Conservation (phyloP, 495 filamentous ascomycete genomes). For the Daldinia decipiens region DNA sequence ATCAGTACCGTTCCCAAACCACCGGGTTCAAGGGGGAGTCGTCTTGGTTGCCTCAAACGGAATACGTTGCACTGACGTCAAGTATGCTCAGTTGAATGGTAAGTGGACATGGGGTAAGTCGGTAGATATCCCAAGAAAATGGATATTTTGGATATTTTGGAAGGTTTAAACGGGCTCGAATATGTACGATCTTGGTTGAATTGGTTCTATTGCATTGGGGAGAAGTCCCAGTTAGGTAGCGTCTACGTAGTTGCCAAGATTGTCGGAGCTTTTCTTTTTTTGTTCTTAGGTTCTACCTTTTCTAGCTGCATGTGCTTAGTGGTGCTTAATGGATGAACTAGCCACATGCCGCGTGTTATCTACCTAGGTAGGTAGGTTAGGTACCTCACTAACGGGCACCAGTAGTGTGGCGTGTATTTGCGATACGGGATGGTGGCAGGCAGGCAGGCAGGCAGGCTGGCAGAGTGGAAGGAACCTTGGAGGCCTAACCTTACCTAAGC, state of each 20-base stretch:
- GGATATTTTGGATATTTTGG: background rate
- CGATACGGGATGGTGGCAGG: no score
- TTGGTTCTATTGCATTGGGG: background rate
- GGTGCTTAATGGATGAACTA: background rate
- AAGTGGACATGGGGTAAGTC: background rate
- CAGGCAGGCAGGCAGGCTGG: no score
- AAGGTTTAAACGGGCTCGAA: background rate
- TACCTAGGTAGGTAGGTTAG: background rate
- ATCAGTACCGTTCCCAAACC: slow-evolving; percentile 30
- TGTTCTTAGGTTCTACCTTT: background rate
- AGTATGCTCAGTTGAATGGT: slow-evolving; percentile 8
- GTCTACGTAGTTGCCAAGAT: slow-evolving; percentile 24
- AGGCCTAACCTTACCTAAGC: background rate
- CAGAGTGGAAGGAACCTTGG: background rate
- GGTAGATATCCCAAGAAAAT: background rate
- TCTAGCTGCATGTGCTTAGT: no score
- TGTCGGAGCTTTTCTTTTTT: background rate
- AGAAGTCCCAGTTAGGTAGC: slow-evolving; percentile 21
- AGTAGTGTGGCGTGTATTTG: background rate
- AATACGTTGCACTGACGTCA: slow-evolving; percentile 30
- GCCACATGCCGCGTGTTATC: slow-evolving; percentile 13
- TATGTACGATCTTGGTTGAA: background rate
- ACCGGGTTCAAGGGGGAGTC: slow-evolving; percentile 21
- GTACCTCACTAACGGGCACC: background rate
- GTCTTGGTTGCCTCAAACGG: slow-evolving; percentile 29